phyloP scores from a whole-genome alignment of 208 protist species.

The Endotrypanum monterogeii region DNA sequence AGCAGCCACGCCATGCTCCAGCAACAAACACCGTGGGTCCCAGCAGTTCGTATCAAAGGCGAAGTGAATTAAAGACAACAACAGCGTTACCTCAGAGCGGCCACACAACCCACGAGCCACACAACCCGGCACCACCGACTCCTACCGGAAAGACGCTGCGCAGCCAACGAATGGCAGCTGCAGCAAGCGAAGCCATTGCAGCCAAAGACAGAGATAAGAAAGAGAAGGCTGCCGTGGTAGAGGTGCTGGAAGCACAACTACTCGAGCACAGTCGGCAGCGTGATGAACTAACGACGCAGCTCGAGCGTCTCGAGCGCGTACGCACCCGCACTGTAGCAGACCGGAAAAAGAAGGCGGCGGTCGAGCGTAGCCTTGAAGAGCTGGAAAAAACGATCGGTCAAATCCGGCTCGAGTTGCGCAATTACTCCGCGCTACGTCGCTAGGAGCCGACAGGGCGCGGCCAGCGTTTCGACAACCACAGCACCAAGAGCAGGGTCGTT shows the following conservation, averaged over 20 bases:
- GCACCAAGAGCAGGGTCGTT: too few relatives aligned
- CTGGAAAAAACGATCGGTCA: slow-evolving; percentile 59
- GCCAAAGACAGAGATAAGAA: slow-evolving; percentile 31
- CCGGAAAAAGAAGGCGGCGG: slow-evolving; percentile 40
- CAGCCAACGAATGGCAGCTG: slow-evolving; percentile 12
- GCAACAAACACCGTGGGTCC: slow-evolving; percentile 2
- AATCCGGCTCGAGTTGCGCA: slow-evolving; percentile 60
- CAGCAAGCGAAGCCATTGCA: slow-evolving; percentile 24
- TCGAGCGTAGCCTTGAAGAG: slow-evolving; percentile 48
- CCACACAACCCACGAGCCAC: background rate
- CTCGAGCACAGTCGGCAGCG: slow-evolving; percentile 49
- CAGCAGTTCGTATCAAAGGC: slow-evolving; percentile 6
- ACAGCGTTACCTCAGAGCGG: background rate
- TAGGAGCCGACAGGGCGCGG: background rate
- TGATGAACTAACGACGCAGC: slow-evolving; percentile 54
- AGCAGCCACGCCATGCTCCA: slow-evolving; percentile 16
- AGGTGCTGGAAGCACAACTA: slow-evolving; percentile 59
- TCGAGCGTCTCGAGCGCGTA: slow-evolving; percentile 62
- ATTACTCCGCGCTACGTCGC: slow-evolving; percentile 7
- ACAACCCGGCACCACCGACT: background rate
- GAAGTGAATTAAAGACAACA: background rate
- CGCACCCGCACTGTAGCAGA: slow-evolving; percentile 57
- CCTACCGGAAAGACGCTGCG: background rate
- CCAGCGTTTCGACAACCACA: too few relatives aligned
- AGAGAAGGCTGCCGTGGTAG: slow-evolving; percentile 23